A percentile compares a stretch with the other conserved stretches of the same genome.
These are phyloP conservation scores for Rosa multiflora DNA, from an alignment of 306 rosid species.

Conservation along the genomic window DNA sequence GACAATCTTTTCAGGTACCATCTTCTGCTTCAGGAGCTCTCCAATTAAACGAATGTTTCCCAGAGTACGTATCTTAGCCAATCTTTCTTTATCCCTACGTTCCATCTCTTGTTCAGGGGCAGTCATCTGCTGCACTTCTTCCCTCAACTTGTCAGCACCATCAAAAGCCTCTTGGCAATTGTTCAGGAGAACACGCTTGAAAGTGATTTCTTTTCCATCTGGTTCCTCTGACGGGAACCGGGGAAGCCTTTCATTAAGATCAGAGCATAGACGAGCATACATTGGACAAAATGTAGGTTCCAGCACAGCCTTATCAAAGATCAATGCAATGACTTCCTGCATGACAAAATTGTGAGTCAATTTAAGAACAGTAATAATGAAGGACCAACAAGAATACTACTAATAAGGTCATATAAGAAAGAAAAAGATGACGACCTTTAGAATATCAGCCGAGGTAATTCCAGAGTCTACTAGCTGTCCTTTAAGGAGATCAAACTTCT, in stretches of 20 bases:
- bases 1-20: slow-evolving; percentile 95
- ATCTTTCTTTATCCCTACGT: slow-evolving; percentile 82
- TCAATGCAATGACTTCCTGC: slow-evolving; percentile 87
- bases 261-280: slow-evolving; percentile 86
- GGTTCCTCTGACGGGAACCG: slow-evolving; percentile 89
- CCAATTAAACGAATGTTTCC: slow-evolving; percentile 97
- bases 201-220: slow-evolving; percentile 81
- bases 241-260: slow-evolving; percentile 85
- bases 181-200: slow-evolving; percentile 82
- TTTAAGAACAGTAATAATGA: slow-evolving; percentile 16
- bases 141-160: slow-evolving; percentile 80
- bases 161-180: slow-evolving; percentile 98
- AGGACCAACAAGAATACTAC: slow-evolving; percentile 8
- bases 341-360: slow-evolving; percentile 23
- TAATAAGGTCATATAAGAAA: not conserved
- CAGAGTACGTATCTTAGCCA: slow-evolving; percentile 83
- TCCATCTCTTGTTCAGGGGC: slow-evolving; percentile 86
- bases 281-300: slow-evolving; percentile 99
- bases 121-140: slow-evolving; percentile 79
- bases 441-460: slow-evolving; percentile 92
- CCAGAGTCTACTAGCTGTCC: slow-evolving; percentile 93
- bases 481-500: slow-evolving; percentile 94
- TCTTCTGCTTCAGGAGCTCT: slow-evolving; percentile 97
- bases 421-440: slow-evolving; percentile 46
- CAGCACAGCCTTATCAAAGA: slow-evolving; percentile 96